These are phyloP conservation scores for Pythium apleroticum DNA, from an alignment of 352 stramenopile species.

Conservation along the genomic window DNA sequence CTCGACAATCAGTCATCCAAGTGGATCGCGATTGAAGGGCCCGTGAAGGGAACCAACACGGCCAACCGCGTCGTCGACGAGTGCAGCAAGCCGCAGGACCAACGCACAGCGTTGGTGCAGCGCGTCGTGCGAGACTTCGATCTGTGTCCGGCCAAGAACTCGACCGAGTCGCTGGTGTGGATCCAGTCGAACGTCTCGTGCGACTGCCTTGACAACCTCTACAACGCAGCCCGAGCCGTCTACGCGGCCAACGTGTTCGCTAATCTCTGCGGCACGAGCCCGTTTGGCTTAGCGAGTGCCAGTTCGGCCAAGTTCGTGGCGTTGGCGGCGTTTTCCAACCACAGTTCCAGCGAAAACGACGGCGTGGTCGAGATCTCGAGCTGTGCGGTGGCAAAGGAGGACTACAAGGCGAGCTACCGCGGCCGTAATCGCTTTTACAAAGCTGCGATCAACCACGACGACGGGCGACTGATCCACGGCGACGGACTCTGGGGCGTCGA, in stretches of 20 bases:
- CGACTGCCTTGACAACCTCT: slow-evolving; percentile 28
- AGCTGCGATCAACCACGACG: slow-evolving; percentile 37
- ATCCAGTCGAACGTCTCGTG: slow-evolving; percentile 11
- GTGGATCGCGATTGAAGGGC: slow-evolving; percentile 43
- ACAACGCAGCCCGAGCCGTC: slow-evolving; percentile 13
- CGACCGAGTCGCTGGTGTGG: slow-evolving; percentile 31
- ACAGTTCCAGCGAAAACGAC: slow-evolving; percentile 31
- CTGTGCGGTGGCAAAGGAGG: slow-evolving; percentile 19
- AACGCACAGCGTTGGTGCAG: slow-evolving; percentile 12
- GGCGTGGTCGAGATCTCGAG: slow-evolving; percentile 39
- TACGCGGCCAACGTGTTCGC: slow-evolving; percentile 27
- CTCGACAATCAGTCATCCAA: slow-evolving; percentile 31
- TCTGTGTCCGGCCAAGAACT: slow-evolving; percentile 29
- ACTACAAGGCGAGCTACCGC: slow-evolving; percentile 26
- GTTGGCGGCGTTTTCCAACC: slow-evolving; percentile 20
- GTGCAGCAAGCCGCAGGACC: slow-evolving; percentile 17
- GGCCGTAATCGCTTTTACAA: slow-evolving; percentile 29
- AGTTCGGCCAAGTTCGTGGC: slow-evolving; percentile 24
- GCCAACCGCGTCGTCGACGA: slow-evolving; percentile 26
- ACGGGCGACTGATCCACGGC: slow-evolving; percentile 29
- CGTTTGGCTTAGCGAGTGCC: slow-evolving; percentile 27
- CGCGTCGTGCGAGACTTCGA: slow-evolving; percentile 24
- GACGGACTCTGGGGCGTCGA: slow-evolving; percentile 26
- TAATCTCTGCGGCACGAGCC: slow-evolving; percentile 39
- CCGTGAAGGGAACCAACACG: slow-evolving; percentile 30